Base-by-base conservation (phyloP, 2,329 filamentous ascomycete species). In the Neopestalotiopsis clavispora region DNA sequence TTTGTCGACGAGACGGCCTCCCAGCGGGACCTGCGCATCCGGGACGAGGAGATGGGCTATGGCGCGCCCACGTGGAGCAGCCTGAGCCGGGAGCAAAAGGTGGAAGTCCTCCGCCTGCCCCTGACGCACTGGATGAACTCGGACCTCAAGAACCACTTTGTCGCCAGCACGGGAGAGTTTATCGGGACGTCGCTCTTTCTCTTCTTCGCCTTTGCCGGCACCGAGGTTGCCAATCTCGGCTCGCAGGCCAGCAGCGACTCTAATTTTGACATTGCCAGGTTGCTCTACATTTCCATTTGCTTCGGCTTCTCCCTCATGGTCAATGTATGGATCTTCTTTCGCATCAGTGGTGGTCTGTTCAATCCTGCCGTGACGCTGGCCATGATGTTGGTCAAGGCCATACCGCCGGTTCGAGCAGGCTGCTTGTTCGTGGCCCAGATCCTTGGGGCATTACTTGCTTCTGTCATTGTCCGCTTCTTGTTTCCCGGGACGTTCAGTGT, bases 401-500 rank as follows among this genome's bases (percentile, higher is more conserved):
- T 72, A 23, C 45, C 58, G 4, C 45, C 49, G 5, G 57, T 62
- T 13, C 65, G 72, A 28, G 71, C 68, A 4, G 32, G 62, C 4
- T 71, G 69, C 42, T 45, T 72, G 60, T 70, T 73, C 45, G 30
- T 70, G 32, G 40, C 67, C 7, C 72, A 73, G 64, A 72, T 73
- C n/a, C 40, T 68, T 1, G 72, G 71, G 17, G 69, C 67, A 17
- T 40, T 73, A 32, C 65, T 70, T 49, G 79, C 80, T 0, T 76
- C 81, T 1, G 80, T 76, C 34, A 71, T 83, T 7, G 80, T 81
- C 12, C 73, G 70, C 4, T 76, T 68, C 7, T 75, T 88, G 5
- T 84, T 87, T 59, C 85, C 86, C 0, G 83, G 82, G 0, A 73
- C 76, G 7, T 75, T 87, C 4, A 83, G 84, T 28, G 84, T 86